Evolutionary conservation across 257 asterid genomes (phyloP).

Genomic region (Gentiana straminea): DNA sequence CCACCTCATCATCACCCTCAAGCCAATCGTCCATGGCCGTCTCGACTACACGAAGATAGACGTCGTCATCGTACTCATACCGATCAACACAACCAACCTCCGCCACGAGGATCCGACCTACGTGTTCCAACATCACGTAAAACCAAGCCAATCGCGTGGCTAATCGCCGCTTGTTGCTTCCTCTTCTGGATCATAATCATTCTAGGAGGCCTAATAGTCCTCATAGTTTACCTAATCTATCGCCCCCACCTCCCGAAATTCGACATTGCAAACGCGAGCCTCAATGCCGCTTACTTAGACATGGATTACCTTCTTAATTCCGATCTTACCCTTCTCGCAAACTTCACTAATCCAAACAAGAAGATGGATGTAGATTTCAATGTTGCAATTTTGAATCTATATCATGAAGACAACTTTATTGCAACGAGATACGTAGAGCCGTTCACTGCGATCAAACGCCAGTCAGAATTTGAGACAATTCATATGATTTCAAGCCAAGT

Average conservation of each 20-base stretch:
- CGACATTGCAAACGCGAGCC: constrained; percentile 54
- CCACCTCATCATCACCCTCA: not conserved
- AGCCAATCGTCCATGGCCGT: constrained; percentile 2
- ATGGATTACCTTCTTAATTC: constrained; percentile 78
- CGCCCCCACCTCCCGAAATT: constrained; percentile 71
- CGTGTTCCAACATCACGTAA: constrained; percentile 13
- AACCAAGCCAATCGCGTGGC: constrained; percentile 66
- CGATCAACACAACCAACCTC: constrained; percentile 6
- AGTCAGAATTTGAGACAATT: constrained; percentile 45
- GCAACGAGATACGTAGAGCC: constrained; percentile 59
- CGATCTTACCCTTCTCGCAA: constrained; percentile 60
- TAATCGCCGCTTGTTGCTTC: constrained; percentile 58
- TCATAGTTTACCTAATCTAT: constrained; percentile 59
- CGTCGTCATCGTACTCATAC: not conserved
- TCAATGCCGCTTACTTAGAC: constrained; percentile 94
- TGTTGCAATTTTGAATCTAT: constrained; percentile 50
- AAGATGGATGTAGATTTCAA: constrained; percentile 66
- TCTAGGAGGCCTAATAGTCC: constrained; percentile 56
- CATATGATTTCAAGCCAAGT: constrained; percentile 77
- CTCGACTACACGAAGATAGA: not conserved
- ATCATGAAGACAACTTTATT: constrained; percentile 29
- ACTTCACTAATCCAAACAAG: constrained; percentile 85
- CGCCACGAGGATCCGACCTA: constrained; percentile 1
- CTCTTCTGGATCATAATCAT: constrained; percentile 81
- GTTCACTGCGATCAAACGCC: constrained; percentile 35